Base-by-base conservation (phyloP, 495 filamentous ascomycete species). In the Stereocaulon alpinum region DNA sequence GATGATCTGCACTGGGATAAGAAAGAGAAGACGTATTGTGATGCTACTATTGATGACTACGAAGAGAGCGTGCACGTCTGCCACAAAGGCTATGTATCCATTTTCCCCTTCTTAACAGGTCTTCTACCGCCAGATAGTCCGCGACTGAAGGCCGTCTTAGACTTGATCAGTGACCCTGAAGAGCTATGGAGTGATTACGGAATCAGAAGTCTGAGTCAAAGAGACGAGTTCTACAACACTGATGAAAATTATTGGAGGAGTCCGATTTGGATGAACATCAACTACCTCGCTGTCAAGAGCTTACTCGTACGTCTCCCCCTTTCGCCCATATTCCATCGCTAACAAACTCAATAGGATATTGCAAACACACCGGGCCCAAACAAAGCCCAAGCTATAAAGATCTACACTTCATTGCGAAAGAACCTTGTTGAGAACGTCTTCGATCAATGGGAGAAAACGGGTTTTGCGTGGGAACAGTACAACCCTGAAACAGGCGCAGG, bases 391-490 rank as follows among this genome's bases (percentile, higher is more conserved):
- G 89, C 92, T 15, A 74, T 73, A n/a, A 76, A 80, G 41, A 78
- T 95, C 56, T 97, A 96, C 71, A 81, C 76, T 27, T 71, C 80
- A 1, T 80, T 98, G 30, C 82, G 93, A 40, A 80, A 79, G 65
- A 96, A 95, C 66, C 73, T 98, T 43, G 89, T 97, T 37, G 80
- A 90, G 49, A 96, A 90, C 30, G 88, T 98, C 53, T 96, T 86
- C 76, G 75, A 82, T 41, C 81, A 83, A 67, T 98, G 93, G 93
- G 77, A 84, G 69, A 79, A 86, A 61, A 98, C 93, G 0, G 91
- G 92, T 18, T 98, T 96, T 71, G 93, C 94, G 11, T 98, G 94
- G 94, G 93, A 98, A 70, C 93, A 98, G 72, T 98, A 96, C 72
- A 91, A 96, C 70, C 88, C 92, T 0, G 89, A 95, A 62, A 95